phyloP scores from a whole-genome alignment of 371 early-diverging fungal species.

The Phascolomyces articulosus region DNA sequence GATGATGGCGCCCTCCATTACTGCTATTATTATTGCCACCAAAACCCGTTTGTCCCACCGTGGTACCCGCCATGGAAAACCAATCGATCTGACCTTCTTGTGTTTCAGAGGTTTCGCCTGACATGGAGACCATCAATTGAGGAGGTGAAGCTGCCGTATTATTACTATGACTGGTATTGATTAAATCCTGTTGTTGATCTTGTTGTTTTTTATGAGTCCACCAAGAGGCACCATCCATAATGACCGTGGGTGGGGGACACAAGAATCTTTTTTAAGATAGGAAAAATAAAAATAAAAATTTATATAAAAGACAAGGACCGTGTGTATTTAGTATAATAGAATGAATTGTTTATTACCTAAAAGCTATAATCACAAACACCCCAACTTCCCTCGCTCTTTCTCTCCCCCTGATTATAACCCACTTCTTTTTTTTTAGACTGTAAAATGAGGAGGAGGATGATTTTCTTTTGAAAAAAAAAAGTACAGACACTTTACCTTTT shows the following conservation, averaged over 20 bases:
- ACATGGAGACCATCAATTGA: slow-evolving; percentile 30
- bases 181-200: slow-evolving; percentile 7
- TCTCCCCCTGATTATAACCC: too few relatives aligned
- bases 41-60: slow-evolving; percentile 37
- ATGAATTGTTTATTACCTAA: slow-evolving; percentile 3
- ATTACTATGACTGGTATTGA: not conserved
- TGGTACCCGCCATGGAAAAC: slow-evolving; percentile 36
- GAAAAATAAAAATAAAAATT: too few relatives aligned
- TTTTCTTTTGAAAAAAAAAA: too few relatives aligned
- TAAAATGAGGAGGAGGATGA: too few relatives aligned
- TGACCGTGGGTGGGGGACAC: slow-evolving; percentile 80
- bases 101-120: slow-evolving; percentile 30
- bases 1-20: not conserved
- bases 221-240: slow-evolving; percentile 74
- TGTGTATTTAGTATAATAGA: slow-evolving; percentile 2
- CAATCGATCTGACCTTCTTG: slow-evolving; percentile 45
- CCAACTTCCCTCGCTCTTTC: too few relatives aligned
- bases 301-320: not conserved
- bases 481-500: slow-evolving; percentile 62
- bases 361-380: not conserved
- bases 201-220: slow-evolving; percentile 36
- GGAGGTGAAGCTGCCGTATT: slow-evolving; percentile 13
- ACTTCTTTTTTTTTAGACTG: too few relatives aligned
- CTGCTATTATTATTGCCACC: slow-evolving; percentile 1
- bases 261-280: slow-evolving; percentile 61